Evolutionary conservation across 2,329 filamentous ascomycete species (phyloP).

Genomic region (Orbilia javanica): DNA sequence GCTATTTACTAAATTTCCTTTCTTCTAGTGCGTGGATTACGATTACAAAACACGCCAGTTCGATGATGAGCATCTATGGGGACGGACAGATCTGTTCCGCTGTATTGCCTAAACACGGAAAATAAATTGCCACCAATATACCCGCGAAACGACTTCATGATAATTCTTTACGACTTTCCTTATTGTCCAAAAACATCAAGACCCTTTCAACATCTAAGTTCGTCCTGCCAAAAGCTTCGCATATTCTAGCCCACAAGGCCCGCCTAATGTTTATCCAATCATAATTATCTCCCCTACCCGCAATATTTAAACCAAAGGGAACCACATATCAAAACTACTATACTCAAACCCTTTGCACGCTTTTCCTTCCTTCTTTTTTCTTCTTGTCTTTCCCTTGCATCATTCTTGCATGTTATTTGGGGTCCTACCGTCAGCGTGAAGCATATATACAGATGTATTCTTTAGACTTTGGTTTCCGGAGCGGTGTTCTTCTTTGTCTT

Average conservation of each 20-base stretch:
- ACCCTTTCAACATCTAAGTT: neutral
- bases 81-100: constrained; percentile 42
- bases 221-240: neutral
- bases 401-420: constrained; percentile 5
- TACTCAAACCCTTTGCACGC: neutral
- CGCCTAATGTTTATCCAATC: constrained; percentile 30
- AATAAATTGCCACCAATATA: neutral
- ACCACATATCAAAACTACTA: too few relatives aligned
- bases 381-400: neutral
- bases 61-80: constrained; percentile 47
- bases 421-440: neutral
- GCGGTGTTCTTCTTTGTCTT: neutral
- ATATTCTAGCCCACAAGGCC: neutral
- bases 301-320: too few relatives aligned
- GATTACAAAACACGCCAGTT: constrained; percentile 44
- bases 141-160: neutral
- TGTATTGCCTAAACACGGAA: constrained; percentile 9
- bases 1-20: neutral
- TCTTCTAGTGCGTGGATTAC: constrained; percentile 43
- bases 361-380: neutral
- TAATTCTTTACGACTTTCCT: neutral
- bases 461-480: constrained; percentile 9
- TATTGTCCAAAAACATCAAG: neutral
- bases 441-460: neutral
- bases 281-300: neutral